Percentiles rank a stretch among this genome's conserved stretches.
Conservation (phyloP, 2,329 filamentous ascomycete genomes). For the Talaromyces atroroseus region DNA sequence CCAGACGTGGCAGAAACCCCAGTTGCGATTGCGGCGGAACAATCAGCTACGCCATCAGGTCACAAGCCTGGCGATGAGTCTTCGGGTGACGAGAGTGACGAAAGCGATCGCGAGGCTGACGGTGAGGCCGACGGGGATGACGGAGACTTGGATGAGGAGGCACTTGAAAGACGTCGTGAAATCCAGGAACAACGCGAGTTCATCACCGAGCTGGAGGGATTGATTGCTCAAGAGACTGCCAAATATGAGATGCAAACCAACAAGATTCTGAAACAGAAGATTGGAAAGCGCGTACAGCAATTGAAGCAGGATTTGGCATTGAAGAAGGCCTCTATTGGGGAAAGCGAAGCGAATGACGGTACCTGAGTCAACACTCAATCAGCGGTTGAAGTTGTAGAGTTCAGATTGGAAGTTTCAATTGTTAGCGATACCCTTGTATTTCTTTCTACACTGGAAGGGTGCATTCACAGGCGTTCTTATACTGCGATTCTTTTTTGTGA, state of each 20-base stretch:
- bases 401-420: neutral
- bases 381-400: neutral
- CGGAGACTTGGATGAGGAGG: conserved; percentile 40
- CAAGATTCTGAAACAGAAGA: conserved; percentile 38
- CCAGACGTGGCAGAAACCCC: conserved; percentile 20
- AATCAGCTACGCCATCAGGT: conserved; percentile 28
- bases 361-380: neutral
- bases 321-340: conserved; percentile 40
- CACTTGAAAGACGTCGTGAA: conserved; percentile 36
- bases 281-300: conserved; percentile 39
- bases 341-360: conserved; percentile 22
- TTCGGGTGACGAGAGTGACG: conserved; percentile 39
- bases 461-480: neutral
- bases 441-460: neutral
- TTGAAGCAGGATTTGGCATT: conserved; percentile 40
- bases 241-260: conserved; percentile 38
- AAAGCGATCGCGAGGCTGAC: conserved; percentile 26
- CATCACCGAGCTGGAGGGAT: conserved; percentile 38
- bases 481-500: neutral
- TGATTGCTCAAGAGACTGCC: conserved; percentile 34
- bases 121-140: conserved; percentile 20
- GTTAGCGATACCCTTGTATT: conserved; percentile 9
- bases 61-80: conserved; percentile 31
- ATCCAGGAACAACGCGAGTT: conserved; percentile 42
- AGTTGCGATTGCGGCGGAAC: conserved; percentile 19